Conservation (phyloP, 805 yeast species). For the Teunomyces lycoperdinae region DNA sequence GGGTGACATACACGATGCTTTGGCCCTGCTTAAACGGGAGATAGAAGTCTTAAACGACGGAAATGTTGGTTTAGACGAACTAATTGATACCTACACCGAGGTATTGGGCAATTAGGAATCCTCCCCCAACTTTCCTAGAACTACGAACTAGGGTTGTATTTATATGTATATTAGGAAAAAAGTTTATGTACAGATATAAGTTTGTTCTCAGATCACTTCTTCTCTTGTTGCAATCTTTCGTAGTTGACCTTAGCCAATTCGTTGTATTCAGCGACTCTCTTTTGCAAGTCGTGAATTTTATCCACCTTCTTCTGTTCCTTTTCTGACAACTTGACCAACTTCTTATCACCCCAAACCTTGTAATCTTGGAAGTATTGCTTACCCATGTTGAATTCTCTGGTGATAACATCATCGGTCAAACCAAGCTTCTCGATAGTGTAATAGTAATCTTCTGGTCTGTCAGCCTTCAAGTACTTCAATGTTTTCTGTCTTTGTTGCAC, state of each 20-base stretch:
- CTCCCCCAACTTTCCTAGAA: neutral
- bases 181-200: slow-evolving; percentile 1
- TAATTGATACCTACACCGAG: slow-evolving; percentile 16
- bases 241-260: slow-evolving; percentile 37
- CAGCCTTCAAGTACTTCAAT: slow-evolving; percentile 76
- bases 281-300: slow-evolving; percentile 29
- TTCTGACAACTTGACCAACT: slow-evolving; percentile 47
- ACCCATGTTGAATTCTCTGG: slow-evolving; percentile 78
- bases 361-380: slow-evolving; percentile 75
- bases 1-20: slow-evolving; percentile 18
- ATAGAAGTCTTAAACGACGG: slow-evolving; percentile 11
- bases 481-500: slow-evolving; percentile 88
- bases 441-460: slow-evolving; percentile 76
- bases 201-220: neutral
- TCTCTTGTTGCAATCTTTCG: slow-evolving; percentile 11
- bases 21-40: slow-evolving; percentile 20
- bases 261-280: slow-evolving; percentile 39
- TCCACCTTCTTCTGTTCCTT: slow-evolving; percentile 25
- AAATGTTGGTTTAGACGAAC: slow-evolving; percentile 15
- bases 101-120: neutral
- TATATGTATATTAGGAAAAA: slow-evolving; percentile 2
- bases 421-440: slow-evolving; percentile 88
- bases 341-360: slow-evolving; percentile 73
- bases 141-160: neutral
- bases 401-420: slow-evolving; percentile 73